These are phyloP conservation scores for Turritis glabra DNA, from an alignment of 345 rosid genomes.

Conservation along the genomic window DNA sequence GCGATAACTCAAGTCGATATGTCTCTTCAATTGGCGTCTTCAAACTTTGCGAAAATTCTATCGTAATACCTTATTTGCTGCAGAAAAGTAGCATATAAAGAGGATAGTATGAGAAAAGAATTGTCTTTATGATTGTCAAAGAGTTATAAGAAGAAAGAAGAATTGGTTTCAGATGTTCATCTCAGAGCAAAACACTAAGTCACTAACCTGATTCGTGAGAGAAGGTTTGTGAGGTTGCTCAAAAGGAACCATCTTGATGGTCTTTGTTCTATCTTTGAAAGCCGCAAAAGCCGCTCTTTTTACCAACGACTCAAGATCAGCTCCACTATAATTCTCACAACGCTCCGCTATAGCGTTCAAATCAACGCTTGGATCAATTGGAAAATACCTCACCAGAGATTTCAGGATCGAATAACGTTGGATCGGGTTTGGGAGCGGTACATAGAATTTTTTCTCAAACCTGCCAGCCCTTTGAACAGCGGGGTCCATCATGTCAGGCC, in stretches of 20 bases:
- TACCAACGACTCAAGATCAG: conserved; percentile 48
- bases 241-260: background rate
- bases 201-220: background rate
- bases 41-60: too few relatives aligned
- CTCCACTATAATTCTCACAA: conserved; percentile 66
- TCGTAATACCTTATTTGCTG: too few relatives aligned
- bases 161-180: too few relatives aligned
- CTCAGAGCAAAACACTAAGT: too few relatives aligned
- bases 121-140: too few relatives aligned
- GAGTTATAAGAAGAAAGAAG: too few relatives aligned
- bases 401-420: conserved; percentile 68
- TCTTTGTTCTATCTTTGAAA: background rate
- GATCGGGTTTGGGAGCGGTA: conserved; percentile 60
- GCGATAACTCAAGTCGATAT: background rate
- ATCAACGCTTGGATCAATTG: conserved; percentile 61
- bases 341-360: conserved; percentile 50
- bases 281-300: background rate
- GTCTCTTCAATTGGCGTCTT: background rate
- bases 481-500: conserved; percentile 37
- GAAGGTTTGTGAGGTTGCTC: background rate
- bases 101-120: too few relatives aligned
- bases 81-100: too few relatives aligned
- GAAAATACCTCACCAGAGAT: conserved; percentile 57
- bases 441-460: conserved; percentile 70
- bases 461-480: conserved; percentile 80